phyloP scores from a whole-genome alignment of 345 rosid genomes.

The Noccaea caerulescens region DNA sequence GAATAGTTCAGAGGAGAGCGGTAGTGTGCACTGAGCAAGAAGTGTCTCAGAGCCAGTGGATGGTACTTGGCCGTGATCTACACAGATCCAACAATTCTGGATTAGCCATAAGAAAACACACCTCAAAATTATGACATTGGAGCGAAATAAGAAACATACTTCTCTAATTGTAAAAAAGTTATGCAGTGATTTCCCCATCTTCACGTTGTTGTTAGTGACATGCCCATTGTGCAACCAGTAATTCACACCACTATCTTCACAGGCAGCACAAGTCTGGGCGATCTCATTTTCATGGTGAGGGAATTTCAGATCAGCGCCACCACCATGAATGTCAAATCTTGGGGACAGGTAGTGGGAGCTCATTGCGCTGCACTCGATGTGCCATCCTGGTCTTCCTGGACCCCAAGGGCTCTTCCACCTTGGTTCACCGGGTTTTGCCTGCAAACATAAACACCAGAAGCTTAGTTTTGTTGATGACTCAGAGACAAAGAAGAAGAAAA shows the following conservation, averaged over 20 bases:
- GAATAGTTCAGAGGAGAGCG: slow-evolving; percentile 69
- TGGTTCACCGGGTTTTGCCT: slow-evolving; percentile 92
- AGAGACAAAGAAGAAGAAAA: too few relatives aligned
- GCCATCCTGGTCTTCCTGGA: slow-evolving; percentile 92
- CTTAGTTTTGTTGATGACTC: too few relatives aligned
- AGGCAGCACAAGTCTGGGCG: slow-evolving; percentile 81
- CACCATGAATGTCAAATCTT: slow-evolving; percentile 47
- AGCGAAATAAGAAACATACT: slow-evolving; percentile 42
- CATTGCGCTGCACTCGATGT: slow-evolving; percentile 96
- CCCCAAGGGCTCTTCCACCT: slow-evolving; percentile 96
- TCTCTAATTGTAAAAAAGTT: slow-evolving; percentile 67
- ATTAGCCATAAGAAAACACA: neutral
- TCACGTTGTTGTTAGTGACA: slow-evolving; percentile 65
- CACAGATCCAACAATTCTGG: slow-evolving; percentile 20
- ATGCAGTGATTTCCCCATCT: slow-evolving; percentile 70
- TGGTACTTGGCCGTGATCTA: slow-evolving; percentile 65
- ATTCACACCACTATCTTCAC: slow-evolving; percentile 51
- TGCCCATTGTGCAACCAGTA: slow-evolving; percentile 86
- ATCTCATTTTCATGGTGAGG: slow-evolving; percentile 89
- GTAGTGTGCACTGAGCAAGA: slow-evolving; percentile 71
- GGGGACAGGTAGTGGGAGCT: slow-evolving; percentile 63
- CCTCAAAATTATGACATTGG: neutral
- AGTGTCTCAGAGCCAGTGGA: slow-evolving; percentile 72
- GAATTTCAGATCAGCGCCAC: slow-evolving; percentile 73
- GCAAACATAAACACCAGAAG: slow-evolving; percentile 23